Percentiles rank a stretch among this genome's conserved stretches.
phyloP scores from a whole-genome alignment of 768 basidiomycete genomes.

The Pluteus cervinus region DNA sequence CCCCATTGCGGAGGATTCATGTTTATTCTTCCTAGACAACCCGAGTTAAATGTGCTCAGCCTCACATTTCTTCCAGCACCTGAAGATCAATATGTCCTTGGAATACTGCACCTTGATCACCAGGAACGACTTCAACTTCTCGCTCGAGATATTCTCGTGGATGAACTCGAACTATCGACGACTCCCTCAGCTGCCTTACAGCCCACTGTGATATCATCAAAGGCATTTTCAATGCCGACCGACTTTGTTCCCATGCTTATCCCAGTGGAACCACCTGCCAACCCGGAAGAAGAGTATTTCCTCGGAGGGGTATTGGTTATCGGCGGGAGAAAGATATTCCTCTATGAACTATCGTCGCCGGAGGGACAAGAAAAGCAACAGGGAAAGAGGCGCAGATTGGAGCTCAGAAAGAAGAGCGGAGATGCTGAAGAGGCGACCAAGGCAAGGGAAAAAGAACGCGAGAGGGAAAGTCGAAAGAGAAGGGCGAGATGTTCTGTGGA shows the following conservation, averaged over 20 bases:
- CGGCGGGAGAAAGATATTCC: slow-evolving; percentile 58
- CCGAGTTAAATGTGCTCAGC: slow-evolving; percentile 64
- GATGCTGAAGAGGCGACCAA: slow-evolving; percentile 34
- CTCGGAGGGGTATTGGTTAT: slow-evolving; percentile 69
- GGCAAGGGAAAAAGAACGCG: slow-evolving; percentile 52
- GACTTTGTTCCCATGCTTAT: slow-evolving; percentile 36
- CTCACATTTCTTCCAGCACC: slow-evolving; percentile 52
- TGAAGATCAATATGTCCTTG: slow-evolving; percentile 44
- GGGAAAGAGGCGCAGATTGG: slow-evolving; percentile 48
- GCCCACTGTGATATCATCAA: slow-evolving; percentile 46
- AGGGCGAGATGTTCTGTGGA: slow-evolving; percentile 52
- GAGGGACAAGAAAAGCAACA: slow-evolving; percentile 45
- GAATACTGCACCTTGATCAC: slow-evolving; percentile 64
- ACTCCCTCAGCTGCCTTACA: slow-evolving; percentile 42
- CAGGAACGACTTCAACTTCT: slow-evolving; percentile 56
- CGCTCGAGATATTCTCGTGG: slow-evolving; percentile 47
- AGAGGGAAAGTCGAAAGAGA: slow-evolving; percentile 44
- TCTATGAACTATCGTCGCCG: slow-evolving; percentile 51
- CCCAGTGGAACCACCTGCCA: slow-evolving; percentile 26
- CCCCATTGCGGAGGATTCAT: background rate
- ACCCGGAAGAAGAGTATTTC: slow-evolving; percentile 27
- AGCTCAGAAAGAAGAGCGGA: slow-evolving; percentile 42
- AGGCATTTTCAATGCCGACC: slow-evolving; percentile 36
- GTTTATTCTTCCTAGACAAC: slow-evolving; percentile 33
- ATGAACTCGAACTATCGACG: slow-evolving; percentile 44